Conservation (phyloP, 2,329 filamentous ascomycete genomes). For the Macrophomina pseudophaseolina region DNA sequence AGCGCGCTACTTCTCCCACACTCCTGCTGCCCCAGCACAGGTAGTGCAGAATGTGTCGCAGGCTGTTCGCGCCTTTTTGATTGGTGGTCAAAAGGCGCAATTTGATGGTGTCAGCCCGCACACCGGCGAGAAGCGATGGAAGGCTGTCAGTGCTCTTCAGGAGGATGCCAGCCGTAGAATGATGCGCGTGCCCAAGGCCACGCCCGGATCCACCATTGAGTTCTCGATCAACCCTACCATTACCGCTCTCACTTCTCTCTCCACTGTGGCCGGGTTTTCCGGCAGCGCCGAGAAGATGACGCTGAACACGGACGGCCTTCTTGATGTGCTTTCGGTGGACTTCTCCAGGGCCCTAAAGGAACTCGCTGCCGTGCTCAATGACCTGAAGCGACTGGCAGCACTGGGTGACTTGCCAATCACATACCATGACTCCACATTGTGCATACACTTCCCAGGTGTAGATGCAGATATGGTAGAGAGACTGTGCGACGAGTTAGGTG, state of each 20-base stretch:
- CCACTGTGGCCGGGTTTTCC: conserved; percentile 60
- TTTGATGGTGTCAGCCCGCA: conserved; percentile 76
- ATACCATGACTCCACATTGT: conserved; percentile 70
- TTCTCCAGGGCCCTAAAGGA: conserved; percentile 88
- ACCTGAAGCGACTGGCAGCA: conserved; percentile 75
- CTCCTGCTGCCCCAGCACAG: conserved; percentile 82
- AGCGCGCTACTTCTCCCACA: conserved; percentile 87
- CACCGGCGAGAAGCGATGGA: conserved; percentile 79
- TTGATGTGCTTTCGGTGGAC: conserved; percentile 84
- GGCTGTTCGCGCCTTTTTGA: conserved; percentile 86
- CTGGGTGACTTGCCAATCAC: conserved; percentile 85
- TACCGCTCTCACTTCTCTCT: conserved; percentile 80
- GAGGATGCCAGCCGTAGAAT: conserved; percentile 74
- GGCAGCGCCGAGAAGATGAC: conserved; percentile 55
- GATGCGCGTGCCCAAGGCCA: conserved; percentile 60
- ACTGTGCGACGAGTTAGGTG: conserved; percentile 84
- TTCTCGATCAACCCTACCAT: conserved; percentile 88
- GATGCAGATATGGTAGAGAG: conserved; percentile 81
- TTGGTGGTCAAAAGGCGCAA: conserved; percentile 86
- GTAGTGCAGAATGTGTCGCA: conserved; percentile 95
- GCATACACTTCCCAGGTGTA: conserved; percentile 89
- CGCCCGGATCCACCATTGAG: conserved; percentile 82
- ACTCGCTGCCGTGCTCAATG: conserved; percentile 76
- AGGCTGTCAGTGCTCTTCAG: conserved; percentile 74
- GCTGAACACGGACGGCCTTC: conserved; percentile 80